Base-by-base conservation (phyloP, 176 grass and related monocot genomes). In the Guadua angustifolia region DNA sequence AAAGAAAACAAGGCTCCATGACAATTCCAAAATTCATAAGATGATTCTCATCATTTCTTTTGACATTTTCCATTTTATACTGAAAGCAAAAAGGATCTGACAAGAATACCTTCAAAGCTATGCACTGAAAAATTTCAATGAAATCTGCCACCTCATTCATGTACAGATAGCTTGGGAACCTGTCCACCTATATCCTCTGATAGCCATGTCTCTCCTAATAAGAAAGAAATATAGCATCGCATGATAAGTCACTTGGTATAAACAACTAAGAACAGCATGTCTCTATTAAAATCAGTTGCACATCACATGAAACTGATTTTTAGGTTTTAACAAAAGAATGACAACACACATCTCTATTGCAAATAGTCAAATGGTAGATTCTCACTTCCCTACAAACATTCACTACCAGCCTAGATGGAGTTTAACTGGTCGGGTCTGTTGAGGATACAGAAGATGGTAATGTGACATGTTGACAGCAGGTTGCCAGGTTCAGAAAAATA, bases 351-450 rank as follows among this genome's bases (percentile, higher is more conserved):
- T 84, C 32, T 83, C 32, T 56, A 62, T 82, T 74, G 60, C 29
- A 76, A 85, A 74, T 40, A 83, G 71, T 62, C 57, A 76, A 84
- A 86, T 88, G 74, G 51, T 81, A 75, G 44, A 86, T 85, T 86
- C 78, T 16, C 68, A 64, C 85, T 50, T 71, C 75, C 39, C 64
- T 78, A 82, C 52, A 78, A 39, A 81, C 85, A 85, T 84, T 71
- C 59, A 79, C 72, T 79, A 86, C 14, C 85, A 83, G 77, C 70
- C 81, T 66, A 69, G 87, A 79, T 78, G 43, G 65, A 75, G 66
- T 46, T 78, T 61, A 80, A 78, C 21, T 83, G 33, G 53, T 75
- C 17, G 19, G 49, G 44, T 80, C 60, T 10, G 52, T 86, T 69
- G 64, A 53, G 19, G 33, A 86, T 68, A 77, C 19, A 85, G 42